These are phyloP conservation scores for Ormosia emarginata DNA, from an alignment of 306 rosid species.

Conservation along the genomic window DNA sequence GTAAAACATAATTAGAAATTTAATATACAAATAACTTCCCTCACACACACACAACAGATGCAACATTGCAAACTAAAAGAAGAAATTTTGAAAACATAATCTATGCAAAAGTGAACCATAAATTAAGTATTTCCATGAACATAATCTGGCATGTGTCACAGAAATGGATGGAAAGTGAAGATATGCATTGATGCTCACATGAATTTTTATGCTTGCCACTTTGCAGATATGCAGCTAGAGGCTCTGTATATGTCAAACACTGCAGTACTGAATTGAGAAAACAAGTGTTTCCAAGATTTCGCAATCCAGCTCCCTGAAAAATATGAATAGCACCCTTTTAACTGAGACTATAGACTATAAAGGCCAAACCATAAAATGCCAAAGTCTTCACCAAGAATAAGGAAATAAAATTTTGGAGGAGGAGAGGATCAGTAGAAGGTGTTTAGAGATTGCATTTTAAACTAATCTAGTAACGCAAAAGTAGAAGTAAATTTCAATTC, in stretches of 20 bases:
- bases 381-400: background rate
- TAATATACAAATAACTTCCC: background rate
- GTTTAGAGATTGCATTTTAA: background rate
- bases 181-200: conserved; percentile 44
- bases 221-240: conserved; percentile 92
- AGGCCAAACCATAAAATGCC: background rate
- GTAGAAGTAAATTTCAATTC: background rate
- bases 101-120: background rate
- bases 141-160: background rate
- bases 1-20: conserved; percentile 25
- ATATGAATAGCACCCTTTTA: background rate
- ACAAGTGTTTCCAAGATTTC: conserved; percentile 90
- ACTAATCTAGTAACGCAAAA: background rate
- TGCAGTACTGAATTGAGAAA: conserved; percentile 93
- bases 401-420: no score
- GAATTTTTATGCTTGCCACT: conserved; percentile 93
- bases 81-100: background rate
- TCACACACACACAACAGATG: background rate
- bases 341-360: background rate
- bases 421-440: no score
- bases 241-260: conserved; percentile 93
- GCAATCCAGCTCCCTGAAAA: conserved; percentile 94
- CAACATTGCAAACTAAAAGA: background rate
- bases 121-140: background rate
- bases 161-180: background rate